These are phyloP conservation scores for Letharia columbiana DNA, from an alignment of 495 filamentous ascomycete species.

Conservation along the genomic window DNA sequence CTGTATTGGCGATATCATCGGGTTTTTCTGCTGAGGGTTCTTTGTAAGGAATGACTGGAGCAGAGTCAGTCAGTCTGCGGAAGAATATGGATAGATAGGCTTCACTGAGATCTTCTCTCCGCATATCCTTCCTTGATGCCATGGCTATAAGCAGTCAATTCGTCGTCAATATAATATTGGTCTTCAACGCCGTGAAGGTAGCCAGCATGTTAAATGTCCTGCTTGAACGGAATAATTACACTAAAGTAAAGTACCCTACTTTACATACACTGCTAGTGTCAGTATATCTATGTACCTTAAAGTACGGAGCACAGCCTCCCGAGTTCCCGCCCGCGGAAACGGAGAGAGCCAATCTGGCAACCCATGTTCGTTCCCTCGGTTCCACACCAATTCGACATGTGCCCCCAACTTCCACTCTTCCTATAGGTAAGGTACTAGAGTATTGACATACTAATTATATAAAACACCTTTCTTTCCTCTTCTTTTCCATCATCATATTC, in stretches of 20 bases:
- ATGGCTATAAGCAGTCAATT: conserved; percentile 33
- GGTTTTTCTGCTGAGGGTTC: conserved; percentile 49
- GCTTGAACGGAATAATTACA: background rate
- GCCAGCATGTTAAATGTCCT: background rate
- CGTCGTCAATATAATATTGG: conserved; percentile 3
- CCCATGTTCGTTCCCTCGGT: no score
- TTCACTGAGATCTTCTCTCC: conserved; percentile 73
- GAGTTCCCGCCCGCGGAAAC: background rate
- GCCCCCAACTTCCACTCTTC: background rate
- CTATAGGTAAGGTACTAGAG: background rate
- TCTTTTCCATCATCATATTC: background rate
- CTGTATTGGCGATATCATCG: conserved; percentile 34
- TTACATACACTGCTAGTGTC: no score
- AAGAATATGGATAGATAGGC: conserved; percentile 17
- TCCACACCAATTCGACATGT: background rate
- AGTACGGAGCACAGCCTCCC: background rate
- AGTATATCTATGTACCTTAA: background rate
- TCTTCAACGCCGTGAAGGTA: background rate
- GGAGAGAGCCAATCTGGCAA: background rate
- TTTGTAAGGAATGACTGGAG: conserved; percentile 53
- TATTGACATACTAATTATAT: background rate
- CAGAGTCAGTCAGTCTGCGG: conserved; percentile 10
- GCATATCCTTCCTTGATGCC: conserved; percentile 79
- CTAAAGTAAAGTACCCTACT: background rate
- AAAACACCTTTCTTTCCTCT: background rate